Evolutionary conservation across 108 stramenopile species (phyloP), one percentile per base, ranked within the genome.

Genomic region (Nitzschia sp.): DNA sequence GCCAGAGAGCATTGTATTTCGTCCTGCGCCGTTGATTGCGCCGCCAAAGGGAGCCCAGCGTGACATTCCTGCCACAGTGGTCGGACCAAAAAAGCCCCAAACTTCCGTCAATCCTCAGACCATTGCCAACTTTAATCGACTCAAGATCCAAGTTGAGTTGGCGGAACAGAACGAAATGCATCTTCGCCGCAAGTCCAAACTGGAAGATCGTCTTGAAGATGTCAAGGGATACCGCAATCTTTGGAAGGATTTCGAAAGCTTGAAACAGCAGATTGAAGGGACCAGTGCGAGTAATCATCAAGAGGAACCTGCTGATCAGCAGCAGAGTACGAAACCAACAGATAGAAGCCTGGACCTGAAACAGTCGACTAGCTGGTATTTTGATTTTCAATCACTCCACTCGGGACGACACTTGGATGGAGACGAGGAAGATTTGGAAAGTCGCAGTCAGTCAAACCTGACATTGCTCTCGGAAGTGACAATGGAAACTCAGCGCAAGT

Each of bases 161-260:
- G 67, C 53, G 5, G 35, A 73, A 17, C 38, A 57, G 9, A 28
- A 63, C 5, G 53, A 61, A 27, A 65, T 72, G 58, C 38, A 69
- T 22, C 50, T 47, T 15, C 61, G 56, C 3, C 61, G 62, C 8
- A 48, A 69, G 31, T 58, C 67, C 48, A 76, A 73, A 44, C 31
- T 77, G 5, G 46, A 75, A 47, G 76, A 77, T 41, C 67, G 80
- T 11, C 38, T 66, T 16, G 36, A 72, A 61, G 72, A 77, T 31
- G 63, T 73, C 31, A 27, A 72, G 26, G 66, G 48, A 3, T 76
- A 77, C 31, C 50, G 53, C 9, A 30, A 67, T 30, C 53, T 76
- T 23, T 81, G 76, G 75, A 50, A 54, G 3, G 76, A 81, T 28
- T 81, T 53, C 32, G 55, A 73, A 38, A 50, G 66, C 26, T 69